Percentiles rank a stretch among this genome's conserved stretches.
Evolutionary conservation across 805 yeast species (phyloP).

Genomic region (Maudiozyma serrabonitensis): DNA sequence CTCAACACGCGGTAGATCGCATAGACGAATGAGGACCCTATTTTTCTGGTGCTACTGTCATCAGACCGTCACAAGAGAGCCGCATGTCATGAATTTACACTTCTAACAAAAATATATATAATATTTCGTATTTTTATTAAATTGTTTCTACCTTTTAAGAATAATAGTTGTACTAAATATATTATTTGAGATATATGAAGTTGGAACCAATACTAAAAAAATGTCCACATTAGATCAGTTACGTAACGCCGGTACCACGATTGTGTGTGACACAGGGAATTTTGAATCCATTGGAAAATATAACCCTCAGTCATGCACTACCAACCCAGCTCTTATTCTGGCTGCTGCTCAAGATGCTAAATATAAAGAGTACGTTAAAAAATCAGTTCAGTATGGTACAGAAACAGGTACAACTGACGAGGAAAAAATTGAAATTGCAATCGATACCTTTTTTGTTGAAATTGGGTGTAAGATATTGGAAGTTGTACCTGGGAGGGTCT

Average conservation of each 20-base stretch:
- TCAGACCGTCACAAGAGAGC: too few relatives aligned
- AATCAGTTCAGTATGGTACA: constrained; percentile 78
- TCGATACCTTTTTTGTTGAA: constrained; percentile 86
- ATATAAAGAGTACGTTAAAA: constrained; percentile 79
- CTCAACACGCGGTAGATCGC: too few relatives aligned
- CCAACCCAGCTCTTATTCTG: constrained; percentile 92
- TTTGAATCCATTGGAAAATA: constrained; percentile 93
- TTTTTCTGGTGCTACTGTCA: too few relatives aligned
- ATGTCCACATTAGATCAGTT: constrained; percentile 77
- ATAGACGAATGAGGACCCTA: too few relatives aligned
- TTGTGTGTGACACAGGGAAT: constrained; percentile 98
- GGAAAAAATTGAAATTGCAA: constrained; percentile 66
- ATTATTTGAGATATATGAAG: background rate
- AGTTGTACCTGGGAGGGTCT: constrained; percentile 97
- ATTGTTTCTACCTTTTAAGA: too few relatives aligned
- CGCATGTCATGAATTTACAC: too few relatives aligned
- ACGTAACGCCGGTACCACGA: constrained; percentile 88
- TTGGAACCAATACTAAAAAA: background rate
- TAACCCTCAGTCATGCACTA: constrained; percentile 98
- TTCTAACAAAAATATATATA: too few relatives aligned
- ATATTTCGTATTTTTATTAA: too few relatives aligned
- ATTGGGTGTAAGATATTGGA: constrained; percentile 86
- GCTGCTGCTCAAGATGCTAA: constrained; percentile 88
- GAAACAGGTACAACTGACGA: constrained; percentile 38
- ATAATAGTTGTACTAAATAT: too few relatives aligned